Evolutionary conservation across 2,329 filamentous ascomycete genomes (phyloP).

Genomic region (Apiospora rasikravindrae): DNA sequence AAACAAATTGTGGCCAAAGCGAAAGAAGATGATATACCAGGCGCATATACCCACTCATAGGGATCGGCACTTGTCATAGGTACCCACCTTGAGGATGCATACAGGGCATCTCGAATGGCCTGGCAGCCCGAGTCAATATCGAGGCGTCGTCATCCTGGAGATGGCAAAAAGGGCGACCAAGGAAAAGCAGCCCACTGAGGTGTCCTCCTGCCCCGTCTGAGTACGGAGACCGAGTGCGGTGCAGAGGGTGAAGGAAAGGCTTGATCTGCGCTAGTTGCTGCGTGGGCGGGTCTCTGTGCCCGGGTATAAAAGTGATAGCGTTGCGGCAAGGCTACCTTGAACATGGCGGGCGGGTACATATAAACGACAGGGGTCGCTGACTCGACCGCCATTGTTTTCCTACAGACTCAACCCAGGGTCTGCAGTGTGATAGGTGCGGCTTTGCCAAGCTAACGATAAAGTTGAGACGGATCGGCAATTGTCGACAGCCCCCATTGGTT

Average conservation of each 20-base stretch:
- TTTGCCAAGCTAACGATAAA: conserved; percentile 5
- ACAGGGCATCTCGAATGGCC: conserved; percentile 8
- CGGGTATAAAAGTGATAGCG: not conserved
- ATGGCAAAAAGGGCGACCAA: not conserved
- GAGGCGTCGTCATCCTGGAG: conserved; percentile 5
- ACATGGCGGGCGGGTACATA: conserved; percentile 1
- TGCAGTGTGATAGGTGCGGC: not conserved
- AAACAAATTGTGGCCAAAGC: not conserved
- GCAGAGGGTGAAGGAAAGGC: conserved; percentile 1
- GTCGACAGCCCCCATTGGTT: not conserved
- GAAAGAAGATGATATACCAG: not conserved
- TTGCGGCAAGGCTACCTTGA: conserved; percentile 7
- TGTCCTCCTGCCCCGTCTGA: not conserved
- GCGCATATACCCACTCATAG: conserved; percentile 4
- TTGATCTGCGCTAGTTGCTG: conserved; percentile 10
- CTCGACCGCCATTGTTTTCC: not conserved
- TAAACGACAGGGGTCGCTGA: conserved; percentile 11
- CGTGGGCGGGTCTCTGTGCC: not conserved
- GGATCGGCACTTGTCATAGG: conserved; percentile 12
- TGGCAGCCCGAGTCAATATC: conserved; percentile 2
- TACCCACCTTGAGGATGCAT: not conserved
- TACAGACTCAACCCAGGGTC: no score
- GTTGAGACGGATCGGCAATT: conserved; percentile 14
- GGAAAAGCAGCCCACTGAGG: not conserved
- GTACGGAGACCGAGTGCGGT: conserved; percentile 4